A percentile compares a stretch with the other conserved stretches of the same genome.
Conservation (phyloP, 164 flowering plant genomes). For the Akebia trifoliata region DNA sequence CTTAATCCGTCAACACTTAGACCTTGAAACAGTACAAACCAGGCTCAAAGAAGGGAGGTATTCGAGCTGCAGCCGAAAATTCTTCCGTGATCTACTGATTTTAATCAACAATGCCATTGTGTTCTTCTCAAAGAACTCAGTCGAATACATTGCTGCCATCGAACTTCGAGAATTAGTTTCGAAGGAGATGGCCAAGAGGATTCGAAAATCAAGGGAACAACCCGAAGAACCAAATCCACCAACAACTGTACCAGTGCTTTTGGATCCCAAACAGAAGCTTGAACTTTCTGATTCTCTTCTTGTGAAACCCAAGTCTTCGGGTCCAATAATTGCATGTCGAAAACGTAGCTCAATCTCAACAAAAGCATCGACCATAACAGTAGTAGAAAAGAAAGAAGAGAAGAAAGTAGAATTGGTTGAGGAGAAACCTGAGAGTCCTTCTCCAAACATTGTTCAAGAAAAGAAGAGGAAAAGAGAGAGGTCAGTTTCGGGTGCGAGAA, state of each 20-base stretch:
- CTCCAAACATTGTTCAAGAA: constrained; percentile 13
- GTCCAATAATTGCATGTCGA: constrained; percentile 41
- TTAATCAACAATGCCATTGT: constrained; percentile 61
- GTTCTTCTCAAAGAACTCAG: constrained; percentile 47
- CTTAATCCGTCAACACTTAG: constrained; percentile 59
- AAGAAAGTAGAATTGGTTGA: constrained; percentile 8
- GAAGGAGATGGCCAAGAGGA: constrained; percentile 24
- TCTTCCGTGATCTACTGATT: constrained; percentile 58
- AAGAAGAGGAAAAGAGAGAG: constrained; percentile 22
- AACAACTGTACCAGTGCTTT: not conserved
- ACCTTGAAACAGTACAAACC: constrained; percentile 40
- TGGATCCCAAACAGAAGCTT: not conserved
- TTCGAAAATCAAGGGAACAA: constrained; percentile 5
- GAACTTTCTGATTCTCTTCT: constrained; percentile 32
- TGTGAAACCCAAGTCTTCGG: constrained; percentile 33
- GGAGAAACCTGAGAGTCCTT: constrained; percentile 11
- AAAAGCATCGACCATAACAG: constrained; percentile 25
- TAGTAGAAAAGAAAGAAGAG: constrained; percentile 17
- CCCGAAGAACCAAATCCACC: not conserved
- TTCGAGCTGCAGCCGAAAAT: constrained; percentile 21
- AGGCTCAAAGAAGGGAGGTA: constrained; percentile 50
- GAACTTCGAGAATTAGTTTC: constrained; percentile 43
- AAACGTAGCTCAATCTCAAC: constrained; percentile 54
- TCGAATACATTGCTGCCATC: constrained; percentile 40
- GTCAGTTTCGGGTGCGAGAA: constrained; percentile 32